A percentile compares a stretch with the other conserved stretches of the same genome.
These are phyloP conservation scores for Pseudogymnoascus sp. DNA, from an alignment of 2,329 filamentous ascomycete species.

Conservation along the genomic window DNA sequence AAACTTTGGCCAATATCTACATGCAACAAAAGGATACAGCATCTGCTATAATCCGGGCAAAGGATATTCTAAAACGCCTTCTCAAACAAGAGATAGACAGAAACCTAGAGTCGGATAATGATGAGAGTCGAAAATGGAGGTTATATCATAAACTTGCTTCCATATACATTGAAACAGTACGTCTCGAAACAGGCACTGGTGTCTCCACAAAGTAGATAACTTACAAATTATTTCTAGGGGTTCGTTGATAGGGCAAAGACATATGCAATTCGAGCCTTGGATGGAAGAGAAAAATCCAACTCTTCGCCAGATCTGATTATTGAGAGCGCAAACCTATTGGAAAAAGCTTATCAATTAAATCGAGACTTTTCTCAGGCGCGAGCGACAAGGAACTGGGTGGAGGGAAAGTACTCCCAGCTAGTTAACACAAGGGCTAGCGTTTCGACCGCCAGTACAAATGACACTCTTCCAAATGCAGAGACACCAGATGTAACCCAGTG, in stretches of 20 bases:
- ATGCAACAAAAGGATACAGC: not conserved
- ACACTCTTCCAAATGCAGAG: not conserved
- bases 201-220: not conserved
- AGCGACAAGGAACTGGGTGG: not conserved
- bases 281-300: not conserved
- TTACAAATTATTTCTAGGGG: not conserved
- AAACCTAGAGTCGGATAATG: not conserved
- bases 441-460: not conserved
- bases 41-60: not conserved
- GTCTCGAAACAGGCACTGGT: not conserved
- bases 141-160: not conserved
- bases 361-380: not conserved
- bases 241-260: not conserved
- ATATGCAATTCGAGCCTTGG: not conserved
- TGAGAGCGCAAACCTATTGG: not conserved
- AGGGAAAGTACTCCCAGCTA: not conserved
- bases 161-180: not conserved
- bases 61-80: not conserved
- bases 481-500: not conserved
- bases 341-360: not conserved
- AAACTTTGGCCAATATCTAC: not conserved
- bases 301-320: not conserved
- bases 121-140: not conserved
- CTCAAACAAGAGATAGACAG: not conserved
- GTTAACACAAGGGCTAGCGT: not conserved